These are phyloP conservation scores for Acorus calamus DNA, from an alignment of 106 monocot species.

Conservation along the genomic window DNA sequence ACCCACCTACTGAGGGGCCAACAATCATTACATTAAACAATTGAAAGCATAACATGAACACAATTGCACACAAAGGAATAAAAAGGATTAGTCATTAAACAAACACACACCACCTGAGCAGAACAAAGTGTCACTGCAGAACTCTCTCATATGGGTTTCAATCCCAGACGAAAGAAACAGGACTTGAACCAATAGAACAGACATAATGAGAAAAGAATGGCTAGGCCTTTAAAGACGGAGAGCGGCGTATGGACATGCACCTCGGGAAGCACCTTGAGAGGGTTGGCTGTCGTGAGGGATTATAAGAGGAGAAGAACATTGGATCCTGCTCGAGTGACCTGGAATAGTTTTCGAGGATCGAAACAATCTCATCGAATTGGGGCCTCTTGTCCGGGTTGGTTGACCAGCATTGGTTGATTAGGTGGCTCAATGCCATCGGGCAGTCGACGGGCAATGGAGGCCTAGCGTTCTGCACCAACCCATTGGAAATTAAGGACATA, in stretches of 20 bases:
- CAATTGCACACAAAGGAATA: too few relatives aligned
- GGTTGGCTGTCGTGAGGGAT: conserved; percentile 27
- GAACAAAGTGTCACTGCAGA: too few relatives aligned
- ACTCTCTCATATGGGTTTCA: too few relatives aligned
- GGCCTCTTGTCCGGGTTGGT: conserved; percentile 63
- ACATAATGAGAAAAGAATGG: not conserved
- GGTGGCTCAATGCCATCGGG: conserved; percentile 62
- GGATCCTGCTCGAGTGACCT: conserved; percentile 50
- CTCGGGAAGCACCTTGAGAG: conserved; percentile 36
- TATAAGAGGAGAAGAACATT: conserved; percentile 45
- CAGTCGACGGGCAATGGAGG: conserved; percentile 61
- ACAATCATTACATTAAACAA: too few relatives aligned
- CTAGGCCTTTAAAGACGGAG: conserved; percentile 13
- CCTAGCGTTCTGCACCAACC: conserved; percentile 53
- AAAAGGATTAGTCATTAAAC: too few relatives aligned
- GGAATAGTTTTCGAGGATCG: conserved; percentile 48
- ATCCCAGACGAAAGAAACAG: too few relatives aligned
- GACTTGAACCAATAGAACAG: too few relatives aligned
- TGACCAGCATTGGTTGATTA: conserved; percentile 69
- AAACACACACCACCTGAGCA: too few relatives aligned
- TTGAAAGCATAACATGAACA: too few relatives aligned
- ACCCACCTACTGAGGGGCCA: too few relatives aligned
- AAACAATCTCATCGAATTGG: conserved; percentile 73
- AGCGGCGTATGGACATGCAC: conserved; percentile 15
- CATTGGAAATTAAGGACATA: not conserved